Evolutionary conservation across 2,329 filamentous ascomycete species (phyloP).

Genomic region (Penicillium crustosum): DNA sequence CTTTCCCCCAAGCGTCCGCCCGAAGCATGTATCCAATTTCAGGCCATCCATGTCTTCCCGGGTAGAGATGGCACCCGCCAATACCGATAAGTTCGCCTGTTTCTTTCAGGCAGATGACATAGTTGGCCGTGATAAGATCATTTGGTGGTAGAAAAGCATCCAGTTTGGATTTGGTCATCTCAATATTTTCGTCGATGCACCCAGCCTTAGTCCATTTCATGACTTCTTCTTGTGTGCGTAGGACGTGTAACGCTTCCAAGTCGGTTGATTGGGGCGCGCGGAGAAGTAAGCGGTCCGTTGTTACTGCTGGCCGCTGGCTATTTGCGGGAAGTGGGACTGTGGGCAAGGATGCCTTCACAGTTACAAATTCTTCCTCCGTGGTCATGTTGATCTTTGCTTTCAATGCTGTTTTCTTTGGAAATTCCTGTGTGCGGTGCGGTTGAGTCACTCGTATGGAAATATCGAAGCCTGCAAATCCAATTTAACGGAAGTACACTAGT

Average conservation of each 20-base stretch:
- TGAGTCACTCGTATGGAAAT: neutral
- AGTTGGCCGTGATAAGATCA: slow-evolving; percentile 12
- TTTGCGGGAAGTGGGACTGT: slow-evolving; percentile 12
- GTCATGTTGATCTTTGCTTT: neutral
- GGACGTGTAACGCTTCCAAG: slow-evolving; percentile 10
- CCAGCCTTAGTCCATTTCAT: slow-evolving; percentile 14
- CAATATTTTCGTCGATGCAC: slow-evolving; percentile 10
- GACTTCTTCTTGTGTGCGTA: slow-evolving; percentile 16
- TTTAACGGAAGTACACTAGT: neutral
- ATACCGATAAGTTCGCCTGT: slow-evolving; percentile 14
- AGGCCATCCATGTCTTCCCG: slow-evolving; percentile 12
- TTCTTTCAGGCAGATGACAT: slow-evolving; percentile 15
- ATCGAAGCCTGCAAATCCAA: neutral
- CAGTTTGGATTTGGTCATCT: slow-evolving; percentile 11
- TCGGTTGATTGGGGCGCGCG: slow-evolving; percentile 10
- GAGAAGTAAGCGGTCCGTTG: slow-evolving; percentile 11
- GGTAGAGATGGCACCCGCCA: slow-evolving; percentile 15
- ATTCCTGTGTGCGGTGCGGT: neutral
- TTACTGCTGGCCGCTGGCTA: slow-evolving; percentile 7
- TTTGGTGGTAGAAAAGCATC: slow-evolving; percentile 14
- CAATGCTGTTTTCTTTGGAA: neutral
- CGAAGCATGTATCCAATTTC: slow-evolving; percentile 16
- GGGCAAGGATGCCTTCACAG: slow-evolving; percentile 11
- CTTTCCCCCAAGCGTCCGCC: slow-evolving; percentile 14
- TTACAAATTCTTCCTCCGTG: slow-evolving; percentile 1